Evolutionary conservation across 169 alveolate genomes (phyloP), one percentile per base, ranked within the genome.

Genomic region (Cyclospora cayetanensis): DNA sequence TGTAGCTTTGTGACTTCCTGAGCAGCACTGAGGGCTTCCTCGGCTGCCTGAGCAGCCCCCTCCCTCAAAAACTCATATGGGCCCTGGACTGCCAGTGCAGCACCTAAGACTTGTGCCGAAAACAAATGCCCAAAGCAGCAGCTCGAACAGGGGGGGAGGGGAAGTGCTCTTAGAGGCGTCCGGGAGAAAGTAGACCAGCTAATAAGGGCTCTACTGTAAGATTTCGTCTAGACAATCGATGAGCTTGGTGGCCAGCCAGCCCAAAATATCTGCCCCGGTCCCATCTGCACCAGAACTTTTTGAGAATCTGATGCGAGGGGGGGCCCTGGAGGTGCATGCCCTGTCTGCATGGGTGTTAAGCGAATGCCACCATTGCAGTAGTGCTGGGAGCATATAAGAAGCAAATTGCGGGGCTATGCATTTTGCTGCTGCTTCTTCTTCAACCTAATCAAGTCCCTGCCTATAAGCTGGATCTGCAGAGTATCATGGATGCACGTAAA

Each of bases 321-420:
- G 60, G 60, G 31, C 34, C 35, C 0, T 31, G 39, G 37, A 34
- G 60, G 0, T 34, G 4, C 1, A 9, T 34, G 2, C 7, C 1
- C 35, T 37, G 55, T 37, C 37, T 46, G 27, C 39, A 4, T 72
- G 83, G 37, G 2, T n/a, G 37, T 39, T 4, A 72, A 7, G 22
- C 83, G 60, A 72, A 0, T 34, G 60, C 82, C 82, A 68, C 52
- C 46, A 68, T 34, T 72, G 83, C 83, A 72, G 83, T 53, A 35
- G 34, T 20, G 41, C 60, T 15, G 83, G 83, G 35, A 39, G 27
- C 83, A 72, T 72, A 37, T 34, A 72, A 20, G 83, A 72, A 34
- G 39, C 83, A 72, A 29, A 35, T 11, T 37, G 31, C 4, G 83
- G 83, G 39, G 83, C 12, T 34, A 72, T 53, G 27, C 22, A 41